Evolutionary conservation across 2,329 filamentous ascomycete species (phyloP), one percentile per base, ranked within the genome.

Genomic region (Epichloe amarillans): DNA sequence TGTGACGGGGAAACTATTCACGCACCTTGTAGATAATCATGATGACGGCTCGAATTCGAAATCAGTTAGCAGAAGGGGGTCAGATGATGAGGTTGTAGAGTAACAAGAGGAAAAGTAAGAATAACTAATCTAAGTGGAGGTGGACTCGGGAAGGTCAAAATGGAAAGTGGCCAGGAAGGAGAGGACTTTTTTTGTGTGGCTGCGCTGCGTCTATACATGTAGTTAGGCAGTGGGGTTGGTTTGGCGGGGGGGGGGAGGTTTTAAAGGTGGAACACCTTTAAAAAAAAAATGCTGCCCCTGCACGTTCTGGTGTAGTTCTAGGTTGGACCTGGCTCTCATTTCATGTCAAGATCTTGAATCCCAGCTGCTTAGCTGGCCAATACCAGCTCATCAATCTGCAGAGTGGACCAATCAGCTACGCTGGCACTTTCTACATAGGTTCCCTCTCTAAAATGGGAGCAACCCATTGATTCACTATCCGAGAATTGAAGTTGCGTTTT

Each of bases 1-100:
- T 30, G 19, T 12, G 44, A 46, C 10, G 26, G 26, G 11, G 7
- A 15, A 26, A 10, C 12, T n/a, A 33, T 15, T 14, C 23, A 39
- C 72, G 54, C 69, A 86, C 83, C 71, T 75, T 82, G 80, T 69
- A 87, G 66, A 88, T 86, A 68, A 86, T 76, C 84, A 88, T 88
- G 63, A 72, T 84, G 77, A 63, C 70, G 70, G 68, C 65, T 61
- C 51, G 38, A n/a, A 47, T 38, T 39, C 15, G 30, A 56, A 54
- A 52, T 50, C 54, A 12, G 5, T 43, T 49, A 55, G 49, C 55
- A 41, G 11, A 53, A 53, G 52, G 47, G 50, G 50, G 53, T 48
- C 48, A 42, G 50, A 56, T 47, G 47, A 43, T 45, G 49, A 54
- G 40, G 47, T 23, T 15, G 38, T 42, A 56, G 56, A 56, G 42